Evolutionary conservation across 2,329 filamentous ascomycete genomes (phyloP).

Genomic region (Pseudocercospora cruenta): DNA sequence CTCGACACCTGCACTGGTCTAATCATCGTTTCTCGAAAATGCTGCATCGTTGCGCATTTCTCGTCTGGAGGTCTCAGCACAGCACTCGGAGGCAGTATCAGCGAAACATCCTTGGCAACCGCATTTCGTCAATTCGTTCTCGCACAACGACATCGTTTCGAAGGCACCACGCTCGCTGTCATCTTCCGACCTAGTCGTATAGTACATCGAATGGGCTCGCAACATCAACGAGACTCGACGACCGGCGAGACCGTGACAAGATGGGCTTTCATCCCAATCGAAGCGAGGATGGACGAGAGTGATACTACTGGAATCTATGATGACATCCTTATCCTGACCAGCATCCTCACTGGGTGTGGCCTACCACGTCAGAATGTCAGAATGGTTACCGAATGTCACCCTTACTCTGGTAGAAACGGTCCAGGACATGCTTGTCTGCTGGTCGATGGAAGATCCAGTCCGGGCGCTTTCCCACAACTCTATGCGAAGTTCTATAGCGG

Average conservation of each 20-base stretch:
- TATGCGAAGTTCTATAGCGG: constrained; percentile 4
- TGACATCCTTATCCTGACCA: background rate
- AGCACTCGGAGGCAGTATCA: background rate
- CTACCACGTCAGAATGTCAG: background rate
- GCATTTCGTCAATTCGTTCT: background rate
- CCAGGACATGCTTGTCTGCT: background rate
- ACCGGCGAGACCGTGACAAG: background rate
- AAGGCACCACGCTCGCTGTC: background rate
- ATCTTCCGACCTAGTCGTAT: background rate
- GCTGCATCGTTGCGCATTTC: background rate
- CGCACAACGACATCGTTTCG: background rate
- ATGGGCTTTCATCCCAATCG: background rate
- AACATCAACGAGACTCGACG: background rate
- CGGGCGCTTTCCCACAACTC: background rate
- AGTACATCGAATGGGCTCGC: background rate
- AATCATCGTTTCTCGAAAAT: background rate
- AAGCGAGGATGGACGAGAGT: background rate
- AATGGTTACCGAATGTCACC: background rate
- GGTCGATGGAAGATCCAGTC: background rate
- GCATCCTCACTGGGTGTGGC: background rate
- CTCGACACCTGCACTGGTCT: constrained; percentile 1
- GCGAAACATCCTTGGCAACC: background rate
- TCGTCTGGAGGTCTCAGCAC: background rate
- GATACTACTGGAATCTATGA: background rate
- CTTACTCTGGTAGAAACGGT: background rate